Conservation (phyloP, 352 stramenopile genomes). For the Pythium coloratum region DNA sequence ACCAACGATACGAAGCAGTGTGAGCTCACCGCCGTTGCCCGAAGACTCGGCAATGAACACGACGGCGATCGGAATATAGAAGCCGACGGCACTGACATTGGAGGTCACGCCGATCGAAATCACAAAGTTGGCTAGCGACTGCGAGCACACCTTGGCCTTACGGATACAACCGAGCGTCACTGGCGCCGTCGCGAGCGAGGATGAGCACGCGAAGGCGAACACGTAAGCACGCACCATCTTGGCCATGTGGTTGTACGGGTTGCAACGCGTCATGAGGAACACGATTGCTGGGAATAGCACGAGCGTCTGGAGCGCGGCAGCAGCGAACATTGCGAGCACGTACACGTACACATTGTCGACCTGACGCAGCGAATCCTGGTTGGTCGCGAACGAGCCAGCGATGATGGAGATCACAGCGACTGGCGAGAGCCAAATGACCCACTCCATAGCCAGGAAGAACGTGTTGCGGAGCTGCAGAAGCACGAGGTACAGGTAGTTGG, state of each 20-base stretch:
- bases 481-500: conserved; percentile 72
- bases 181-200: conserved; percentile 63
- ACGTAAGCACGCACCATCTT: conserved; percentile 68
- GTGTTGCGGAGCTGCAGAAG: conserved; percentile 73
- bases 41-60: conserved; percentile 67
- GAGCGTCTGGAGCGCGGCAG: conserved; percentile 48
- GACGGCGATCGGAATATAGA: conserved; percentile 63
- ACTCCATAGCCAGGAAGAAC: conserved; percentile 72
- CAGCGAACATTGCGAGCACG: conserved; percentile 42
- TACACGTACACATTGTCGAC: conserved; percentile 59
- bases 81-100: conserved; percentile 59
- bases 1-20: conserved; percentile 45
- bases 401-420: conserved; percentile 71
- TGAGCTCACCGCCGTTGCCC: conserved; percentile 56
- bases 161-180: conserved; percentile 66
- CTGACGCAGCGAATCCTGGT: conserved; percentile 36
- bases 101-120: conserved; percentile 70
- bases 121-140: conserved; percentile 74
- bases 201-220: conserved; percentile 68
- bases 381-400: conserved; percentile 53
- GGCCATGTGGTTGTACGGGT: conserved; percentile 74
- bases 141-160: conserved; percentile 62
- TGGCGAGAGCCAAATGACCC: conserved; percentile 67
- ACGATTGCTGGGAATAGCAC: conserved; percentile 63
- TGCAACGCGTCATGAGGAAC: conserved; percentile 64